Conservation (phyloP, 106 monocot species). For the Dendrobium huoshanense region DNA sequence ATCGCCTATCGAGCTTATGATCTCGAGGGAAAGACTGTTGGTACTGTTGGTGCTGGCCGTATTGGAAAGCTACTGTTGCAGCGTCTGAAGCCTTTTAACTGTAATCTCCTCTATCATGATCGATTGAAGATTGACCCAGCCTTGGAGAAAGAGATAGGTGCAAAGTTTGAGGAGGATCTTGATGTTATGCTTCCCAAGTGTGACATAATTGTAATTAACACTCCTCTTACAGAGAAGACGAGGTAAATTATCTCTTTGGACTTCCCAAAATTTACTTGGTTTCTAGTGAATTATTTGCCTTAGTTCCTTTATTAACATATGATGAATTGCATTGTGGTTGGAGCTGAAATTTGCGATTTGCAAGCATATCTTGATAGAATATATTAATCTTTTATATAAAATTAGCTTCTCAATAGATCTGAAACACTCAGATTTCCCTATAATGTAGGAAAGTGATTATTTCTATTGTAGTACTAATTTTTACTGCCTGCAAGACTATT, state of each 20-base stretch:
- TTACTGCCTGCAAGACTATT: background rate
- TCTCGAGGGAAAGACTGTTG: slow-evolving; percentile 90
- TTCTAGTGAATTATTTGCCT: background rate
- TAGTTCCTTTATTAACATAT: background rate
- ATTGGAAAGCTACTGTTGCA: slow-evolving; percentile 84
- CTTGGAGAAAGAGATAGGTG: slow-evolving; percentile 70
- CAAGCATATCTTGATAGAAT: background rate
- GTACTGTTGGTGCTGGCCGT: slow-evolving; percentile 87
- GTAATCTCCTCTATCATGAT: slow-evolving; percentile 86
- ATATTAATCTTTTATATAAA: background rate
- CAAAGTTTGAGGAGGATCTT: slow-evolving; percentile 87
- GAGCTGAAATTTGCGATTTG: too few relatives aligned
- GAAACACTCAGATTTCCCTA: too few relatives aligned
- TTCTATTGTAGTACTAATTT: background rate
- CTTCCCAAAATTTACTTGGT: background rate
- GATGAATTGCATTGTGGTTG: background rate
- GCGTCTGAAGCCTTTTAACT: slow-evolving; percentile 84
- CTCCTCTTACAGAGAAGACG: slow-evolving; percentile 89
- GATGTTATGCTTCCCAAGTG: slow-evolving; percentile 94
- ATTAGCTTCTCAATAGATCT: too few relatives aligned
- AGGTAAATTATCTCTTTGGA: slow-evolving; percentile 22
- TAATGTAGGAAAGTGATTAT: background rate
- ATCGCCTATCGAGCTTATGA: slow-evolving; percentile 87
- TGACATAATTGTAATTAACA: slow-evolving; percentile 81
- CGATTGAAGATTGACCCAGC: slow-evolving; percentile 66